phyloP scores from a whole-genome alignment of 163 green algal species.

The Volvox carteri region DNA sequence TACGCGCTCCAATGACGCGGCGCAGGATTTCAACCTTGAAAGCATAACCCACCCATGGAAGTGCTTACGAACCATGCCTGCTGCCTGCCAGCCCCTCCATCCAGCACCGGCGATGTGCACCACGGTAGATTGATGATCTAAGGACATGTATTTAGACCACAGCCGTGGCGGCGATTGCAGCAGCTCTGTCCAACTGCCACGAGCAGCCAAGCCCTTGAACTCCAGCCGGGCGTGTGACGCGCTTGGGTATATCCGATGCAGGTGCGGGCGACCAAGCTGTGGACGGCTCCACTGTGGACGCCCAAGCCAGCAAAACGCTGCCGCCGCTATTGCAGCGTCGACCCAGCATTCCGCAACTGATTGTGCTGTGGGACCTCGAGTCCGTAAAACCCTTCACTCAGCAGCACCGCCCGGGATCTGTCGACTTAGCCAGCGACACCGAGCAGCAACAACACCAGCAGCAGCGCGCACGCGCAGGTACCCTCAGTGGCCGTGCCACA shows the following conservation, averaged over 20 bases:
- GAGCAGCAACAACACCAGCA: neutral
- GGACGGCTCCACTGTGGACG: neutral
- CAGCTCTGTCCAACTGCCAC: too few relatives aligned
- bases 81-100: too few relatives aligned
- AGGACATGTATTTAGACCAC: too few relatives aligned
- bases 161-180: too few relatives aligned
- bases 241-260: neutral
- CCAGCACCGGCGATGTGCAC: too few relatives aligned
- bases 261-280: neutral
- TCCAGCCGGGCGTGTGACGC: too few relatives aligned
- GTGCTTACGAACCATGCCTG: too few relatives aligned
- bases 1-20: neutral
- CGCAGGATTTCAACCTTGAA: too few relatives aligned
- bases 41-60: too few relatives aligned
- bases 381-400: constrained; percentile 48
- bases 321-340: neutral
- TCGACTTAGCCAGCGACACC: neutral
- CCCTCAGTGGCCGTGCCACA: neutral
- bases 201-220: too few relatives aligned
- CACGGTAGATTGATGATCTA: too few relatives aligned
- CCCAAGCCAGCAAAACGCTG: neutral
- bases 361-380: constrained; percentile 40
- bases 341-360: neutral
- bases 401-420: neutral
- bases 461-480: neutral